These are phyloP conservation scores for Diversispora epigaea DNA, from an alignment of 192 early-diverging fungal genomes.

Conservation along the genomic window DNA sequence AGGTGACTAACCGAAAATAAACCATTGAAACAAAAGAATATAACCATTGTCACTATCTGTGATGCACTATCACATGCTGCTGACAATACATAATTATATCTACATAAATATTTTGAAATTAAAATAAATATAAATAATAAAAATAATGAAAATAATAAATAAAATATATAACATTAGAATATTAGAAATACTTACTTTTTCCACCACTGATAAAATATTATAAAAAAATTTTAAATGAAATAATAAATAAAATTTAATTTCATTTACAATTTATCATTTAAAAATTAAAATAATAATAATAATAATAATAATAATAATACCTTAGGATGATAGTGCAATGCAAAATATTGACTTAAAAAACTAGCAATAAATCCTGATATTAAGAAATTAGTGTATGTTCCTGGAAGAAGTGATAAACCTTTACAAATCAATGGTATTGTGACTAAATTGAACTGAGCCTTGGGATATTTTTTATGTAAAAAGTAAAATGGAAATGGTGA, in stretches of 20 bases:
- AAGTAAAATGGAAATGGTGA: conserved; percentile 42
- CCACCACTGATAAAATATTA: conserved; percentile 17
- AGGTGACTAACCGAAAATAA: conserved; percentile 23
- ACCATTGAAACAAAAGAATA: conserved; percentile 57
- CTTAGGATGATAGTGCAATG: not conserved
- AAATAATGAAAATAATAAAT: not conserved
- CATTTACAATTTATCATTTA: not conserved
- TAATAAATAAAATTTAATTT: not conserved
- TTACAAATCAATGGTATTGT: conserved; percentile 28
- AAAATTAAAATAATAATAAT: not conserved
- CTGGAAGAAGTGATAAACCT: conserved; percentile 17
- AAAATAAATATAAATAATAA: not conserved
- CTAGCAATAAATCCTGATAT: conserved; percentile 22
- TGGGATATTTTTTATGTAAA: conserved; percentile 45
- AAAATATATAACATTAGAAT: not conserved
- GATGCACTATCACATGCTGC: conserved; percentile 65
- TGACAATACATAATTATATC: conserved; percentile 70
- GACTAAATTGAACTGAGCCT: conserved; percentile 39
- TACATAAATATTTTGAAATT: too few species aligned
- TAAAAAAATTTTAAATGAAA: not conserved
- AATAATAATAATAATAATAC: not conserved
- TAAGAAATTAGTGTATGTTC: conserved; percentile 29
- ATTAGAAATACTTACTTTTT: conserved; percentile 14
- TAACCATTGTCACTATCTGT: conserved; percentile 44
- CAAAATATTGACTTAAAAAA: conserved; percentile 16